Percentiles rank a stretch among this genome's conserved stretches.
Conservation (phyloP, 202 grass and related monocot species). For the Digitaria exilis region DNA sequence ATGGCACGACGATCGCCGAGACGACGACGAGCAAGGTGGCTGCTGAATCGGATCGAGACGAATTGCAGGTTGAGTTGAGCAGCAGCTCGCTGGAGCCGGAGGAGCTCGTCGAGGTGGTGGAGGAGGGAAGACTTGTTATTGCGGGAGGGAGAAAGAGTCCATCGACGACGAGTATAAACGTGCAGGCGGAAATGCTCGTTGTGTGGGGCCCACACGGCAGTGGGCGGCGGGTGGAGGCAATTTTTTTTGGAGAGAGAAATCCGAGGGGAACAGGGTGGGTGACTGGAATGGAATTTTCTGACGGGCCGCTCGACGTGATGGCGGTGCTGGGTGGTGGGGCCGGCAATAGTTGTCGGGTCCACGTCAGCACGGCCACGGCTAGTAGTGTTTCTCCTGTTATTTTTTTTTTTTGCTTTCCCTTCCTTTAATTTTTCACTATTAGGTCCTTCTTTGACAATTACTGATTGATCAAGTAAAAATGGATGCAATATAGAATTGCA, state of each 20-base stretch:
- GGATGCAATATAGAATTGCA: no score
- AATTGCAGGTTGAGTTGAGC: not conserved
- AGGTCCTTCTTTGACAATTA: not conserved
- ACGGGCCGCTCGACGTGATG: constrained; percentile 2
- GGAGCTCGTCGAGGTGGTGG: not conserved
- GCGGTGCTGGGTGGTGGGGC: not conserved
- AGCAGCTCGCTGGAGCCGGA: not conserved
- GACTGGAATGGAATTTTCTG: constrained; percentile 22
- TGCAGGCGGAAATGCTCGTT: not conserved
- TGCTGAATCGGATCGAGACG: not conserved
- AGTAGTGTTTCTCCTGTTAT: not conserved
- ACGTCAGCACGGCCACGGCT: not conserved
- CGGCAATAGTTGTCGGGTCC: not conserved
- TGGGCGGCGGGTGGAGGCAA: not conserved
- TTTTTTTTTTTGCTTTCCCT: no score
- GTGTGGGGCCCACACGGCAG: constrained; percentile 16
- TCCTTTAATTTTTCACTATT: no score
- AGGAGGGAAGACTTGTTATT: not conserved
- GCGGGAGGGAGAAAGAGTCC: not conserved
- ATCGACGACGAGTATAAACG: not conserved
- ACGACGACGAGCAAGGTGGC: no score
- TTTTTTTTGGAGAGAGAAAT: not conserved
- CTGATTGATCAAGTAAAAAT: not conserved
- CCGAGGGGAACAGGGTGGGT: not conserved
- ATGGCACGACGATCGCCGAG: no score